Evolutionary conservation across 352 stramenopile species (phyloP).

Genomic region (Globisporangium camurandrum): DNA sequence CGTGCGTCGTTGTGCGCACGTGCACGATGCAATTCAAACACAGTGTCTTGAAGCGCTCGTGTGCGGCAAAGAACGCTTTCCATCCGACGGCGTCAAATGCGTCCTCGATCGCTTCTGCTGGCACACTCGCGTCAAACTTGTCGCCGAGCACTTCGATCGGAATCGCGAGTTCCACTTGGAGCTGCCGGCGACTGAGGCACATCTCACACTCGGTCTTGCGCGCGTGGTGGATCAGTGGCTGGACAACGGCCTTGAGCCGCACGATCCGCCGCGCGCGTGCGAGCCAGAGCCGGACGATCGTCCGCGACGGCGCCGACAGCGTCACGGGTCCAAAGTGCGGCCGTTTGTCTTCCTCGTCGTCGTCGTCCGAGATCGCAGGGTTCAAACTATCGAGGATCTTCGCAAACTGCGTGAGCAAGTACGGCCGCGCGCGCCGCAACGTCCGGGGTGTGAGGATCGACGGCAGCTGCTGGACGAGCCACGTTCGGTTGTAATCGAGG

Average conservation of each 20-base stretch:
- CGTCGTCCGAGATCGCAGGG: constrained; percentile 91
- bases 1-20: constrained; percentile 33
- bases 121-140: constrained; percentile 89
- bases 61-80: constrained; percentile 93
- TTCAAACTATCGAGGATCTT: constrained; percentile 95
- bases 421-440: constrained; percentile 85
- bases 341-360: constrained; percentile 54
- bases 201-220: constrained; percentile 92
- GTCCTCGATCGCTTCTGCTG: constrained; percentile 72
- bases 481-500: constrained; percentile 96
- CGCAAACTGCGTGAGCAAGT: constrained; percentile 94
- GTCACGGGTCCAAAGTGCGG: constrained; percentile 87
- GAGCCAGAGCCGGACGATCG: constrained; percentile 92
- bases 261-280: constrained; percentile 74
- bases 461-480: constrained; percentile 94
- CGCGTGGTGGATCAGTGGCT: constrained; percentile 88
- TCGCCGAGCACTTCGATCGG: constrained; percentile 90
- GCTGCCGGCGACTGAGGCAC: constrained; percentile 89
- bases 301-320: constrained; percentile 85
- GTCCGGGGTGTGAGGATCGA: constrained; percentile 93
- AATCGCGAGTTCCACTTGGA: constrained; percentile 93
- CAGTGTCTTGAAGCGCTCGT: constrained; percentile 93
- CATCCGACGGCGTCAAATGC: constrained; percentile 92
- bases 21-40: constrained; percentile 91
- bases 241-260: constrained; percentile 81